These are phyloP conservation scores for Paramecium biaurelia DNA, from an alignment of 73 alveolate genomes.

Conservation along the genomic window DNA sequence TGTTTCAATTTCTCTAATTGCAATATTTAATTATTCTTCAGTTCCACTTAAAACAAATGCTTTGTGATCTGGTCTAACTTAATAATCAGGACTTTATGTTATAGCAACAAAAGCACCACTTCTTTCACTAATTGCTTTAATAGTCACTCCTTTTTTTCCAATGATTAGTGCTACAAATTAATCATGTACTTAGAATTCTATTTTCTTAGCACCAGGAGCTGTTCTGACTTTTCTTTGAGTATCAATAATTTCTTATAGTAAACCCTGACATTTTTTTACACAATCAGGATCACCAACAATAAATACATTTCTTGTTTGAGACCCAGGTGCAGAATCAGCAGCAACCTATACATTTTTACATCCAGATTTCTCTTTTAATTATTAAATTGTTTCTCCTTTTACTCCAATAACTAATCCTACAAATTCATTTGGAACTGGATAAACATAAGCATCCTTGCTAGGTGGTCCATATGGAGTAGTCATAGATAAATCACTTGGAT, in stretches of 20 bases:
- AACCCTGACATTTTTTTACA: constrained; percentile 81
- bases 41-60: constrained; percentile 53
- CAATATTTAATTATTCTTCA: constrained; percentile 29
- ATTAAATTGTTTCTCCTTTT: constrained; percentile 94
- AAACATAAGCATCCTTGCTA: constrained; percentile 81
- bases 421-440: constrained; percentile 92
- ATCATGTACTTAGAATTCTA: constrained; percentile 75
- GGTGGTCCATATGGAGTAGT: constrained; percentile 97
- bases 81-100: constrained; percentile 57
- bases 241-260: constrained; percentile 86
- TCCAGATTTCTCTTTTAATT: constrained; percentile 89
- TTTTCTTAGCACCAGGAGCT: constrained; percentile 71
- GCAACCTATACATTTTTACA: constrained; percentile 94
- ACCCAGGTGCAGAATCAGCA: constrained; percentile 83
- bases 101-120: constrained; percentile 73
- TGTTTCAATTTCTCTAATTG: constrained; percentile 13
- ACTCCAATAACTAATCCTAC: constrained; percentile 93
- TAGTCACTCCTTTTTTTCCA: constrained; percentile 83
- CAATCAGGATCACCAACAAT: constrained; percentile 93
- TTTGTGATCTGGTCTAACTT: constrained; percentile 48
- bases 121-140: constrained; percentile 74
- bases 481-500: constrained; percentile 68
- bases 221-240: constrained; percentile 83
- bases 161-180: constrained; percentile 78
- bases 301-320: constrained; percentile 90